These are phyloP conservation scores for Fusarium proliferatum DNA, from an alignment of 2,329 filamentous ascomycete species.

Conservation along the genomic window DNA sequence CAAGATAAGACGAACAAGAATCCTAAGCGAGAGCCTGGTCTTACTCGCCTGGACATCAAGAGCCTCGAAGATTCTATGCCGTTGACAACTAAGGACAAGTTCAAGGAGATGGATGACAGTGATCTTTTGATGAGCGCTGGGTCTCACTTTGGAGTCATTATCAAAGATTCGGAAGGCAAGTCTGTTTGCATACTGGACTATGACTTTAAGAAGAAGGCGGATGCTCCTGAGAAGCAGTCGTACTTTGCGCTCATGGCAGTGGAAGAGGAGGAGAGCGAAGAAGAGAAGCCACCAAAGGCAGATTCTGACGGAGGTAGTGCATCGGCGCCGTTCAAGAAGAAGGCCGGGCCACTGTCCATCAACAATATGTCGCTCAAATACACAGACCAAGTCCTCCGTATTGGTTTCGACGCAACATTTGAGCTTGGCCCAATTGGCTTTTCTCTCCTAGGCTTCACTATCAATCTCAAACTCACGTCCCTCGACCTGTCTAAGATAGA, in stretches of 20 bases:
- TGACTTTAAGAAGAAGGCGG: slow-evolving; percentile 37
- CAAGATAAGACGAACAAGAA: slow-evolving; percentile 33
- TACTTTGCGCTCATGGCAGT: not conserved
- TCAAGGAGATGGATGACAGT: not conserved
- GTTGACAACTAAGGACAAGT: slow-evolving; percentile 10
- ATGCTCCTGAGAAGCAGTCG: not conserved
- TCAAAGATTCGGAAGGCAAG: slow-evolving; percentile 6
- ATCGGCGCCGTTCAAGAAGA: slow-evolving; percentile 46
- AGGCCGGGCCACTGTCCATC: slow-evolving; percentile 48
- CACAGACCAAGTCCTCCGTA: slow-evolving; percentile 39
- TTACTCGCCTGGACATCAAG: not conserved
- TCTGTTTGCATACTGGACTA: slow-evolving; percentile 40
- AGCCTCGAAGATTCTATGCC: not conserved
- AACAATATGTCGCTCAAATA: slow-evolving; percentile 52
- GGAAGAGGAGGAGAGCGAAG: not conserved
- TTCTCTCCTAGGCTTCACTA: slow-evolving; percentile 48
- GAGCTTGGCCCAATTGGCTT: slow-evolving; percentile 52
- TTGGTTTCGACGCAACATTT: slow-evolving; percentile 51
- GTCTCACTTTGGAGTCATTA: slow-evolving; percentile 44
- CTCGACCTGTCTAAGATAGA: slow-evolving; percentile 5
- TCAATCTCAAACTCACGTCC: not conserved
- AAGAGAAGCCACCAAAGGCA: not conserved
- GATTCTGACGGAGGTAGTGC: not conserved
- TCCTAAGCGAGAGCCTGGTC: not conserved
- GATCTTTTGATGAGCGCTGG: slow-evolving; percentile 39